Evolutionary conservation across 148 eudicot genomes (phyloP).

Genomic region (Beta vulgaris): DNA sequence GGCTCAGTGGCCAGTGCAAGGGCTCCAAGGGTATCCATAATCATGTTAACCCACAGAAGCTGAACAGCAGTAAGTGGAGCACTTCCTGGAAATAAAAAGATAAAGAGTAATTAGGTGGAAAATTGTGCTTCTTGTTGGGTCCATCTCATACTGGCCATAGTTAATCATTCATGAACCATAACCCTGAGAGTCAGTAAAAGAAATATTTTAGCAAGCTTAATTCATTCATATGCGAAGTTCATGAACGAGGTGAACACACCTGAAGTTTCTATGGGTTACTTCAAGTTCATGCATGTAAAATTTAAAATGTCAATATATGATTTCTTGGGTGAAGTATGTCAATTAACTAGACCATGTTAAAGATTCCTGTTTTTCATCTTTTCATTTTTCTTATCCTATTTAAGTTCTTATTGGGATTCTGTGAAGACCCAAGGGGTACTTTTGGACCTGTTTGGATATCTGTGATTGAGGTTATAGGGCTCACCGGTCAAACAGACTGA

Average conservation of each 20-base stretch:
- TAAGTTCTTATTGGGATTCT: neutral
- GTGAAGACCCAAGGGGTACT: neutral
- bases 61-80: constrained; percentile 64
- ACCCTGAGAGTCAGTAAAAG: neutral
- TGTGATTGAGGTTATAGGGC: neutral
- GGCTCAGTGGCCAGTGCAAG: constrained; percentile 64
- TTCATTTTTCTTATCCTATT: neutral
- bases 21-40: constrained; percentile 66
- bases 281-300: neutral
- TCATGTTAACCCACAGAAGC: constrained; percentile 62
- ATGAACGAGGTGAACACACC: neutral
- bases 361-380: neutral
- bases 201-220: neutral
- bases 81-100: constrained; percentile 34
- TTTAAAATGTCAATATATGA: too few relatives aligned
- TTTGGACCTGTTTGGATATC: neutral
- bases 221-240: neutral
- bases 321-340: neutral
- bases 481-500: constrained; percentile 91
- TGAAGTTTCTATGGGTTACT: neutral
- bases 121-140: neutral
- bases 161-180: neutral
- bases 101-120: neutral
- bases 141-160: neutral
- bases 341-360: neutral